Conservation (phyloP, 176 grass and related monocot genomes). For the Aechmea fasciata region DNA sequence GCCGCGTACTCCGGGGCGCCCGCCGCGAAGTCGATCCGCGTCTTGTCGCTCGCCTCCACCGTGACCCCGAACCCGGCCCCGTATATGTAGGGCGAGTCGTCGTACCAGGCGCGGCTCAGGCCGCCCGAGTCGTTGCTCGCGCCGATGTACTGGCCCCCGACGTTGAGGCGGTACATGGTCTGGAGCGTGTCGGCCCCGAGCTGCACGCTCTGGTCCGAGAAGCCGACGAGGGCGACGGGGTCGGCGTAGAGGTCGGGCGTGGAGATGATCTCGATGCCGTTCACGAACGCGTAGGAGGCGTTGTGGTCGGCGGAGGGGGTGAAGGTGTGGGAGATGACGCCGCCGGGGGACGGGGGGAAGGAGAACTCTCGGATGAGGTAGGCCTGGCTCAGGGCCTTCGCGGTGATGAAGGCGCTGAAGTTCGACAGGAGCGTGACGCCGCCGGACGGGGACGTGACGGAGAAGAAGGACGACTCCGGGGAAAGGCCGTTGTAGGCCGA, state of each 20-base stretch:
- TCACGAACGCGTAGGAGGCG: slow-evolving; percentile 67
- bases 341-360: slow-evolving; percentile 28
- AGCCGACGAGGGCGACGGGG: slow-evolving; percentile 44
- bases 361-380: slow-evolving; percentile 66
- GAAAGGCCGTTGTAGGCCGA: slow-evolving; percentile 47
- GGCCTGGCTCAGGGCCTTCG: slow-evolving; percentile 57
- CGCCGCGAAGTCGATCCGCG: slow-evolving; percentile 37
- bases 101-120: slow-evolving; percentile 51
- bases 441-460: slow-evolving; percentile 33
- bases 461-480: slow-evolving; percentile 42
- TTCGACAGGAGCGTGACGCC: slow-evolving; percentile 58
- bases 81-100: slow-evolving; percentile 59
- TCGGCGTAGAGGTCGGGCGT: slow-evolving; percentile 65
- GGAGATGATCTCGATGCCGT: slow-evolving; percentile 65
- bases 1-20: slow-evolving; percentile 40
- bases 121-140: slow-evolving; percentile 63
- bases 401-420: slow-evolving; percentile 57
- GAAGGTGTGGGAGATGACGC: slow-evolving; percentile 47
- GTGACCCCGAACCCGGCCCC: slow-evolving; percentile 32
- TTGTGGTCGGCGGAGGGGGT: slow-evolving; percentile 37
- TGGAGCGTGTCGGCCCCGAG: slow-evolving; percentile 26
- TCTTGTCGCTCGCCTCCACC: slow-evolving; percentile 28
- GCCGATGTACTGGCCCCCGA: slow-evolving; percentile 47
- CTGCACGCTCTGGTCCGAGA: slow-evolving; percentile 62
- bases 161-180: slow-evolving; percentile 74